Percentiles rank a stretch among this genome's conserved stretches.
Evolutionary conservation across 768 basidiomycete genomes (phyloP).

Genomic region (Boletus rufocinnamomeus): DNA sequence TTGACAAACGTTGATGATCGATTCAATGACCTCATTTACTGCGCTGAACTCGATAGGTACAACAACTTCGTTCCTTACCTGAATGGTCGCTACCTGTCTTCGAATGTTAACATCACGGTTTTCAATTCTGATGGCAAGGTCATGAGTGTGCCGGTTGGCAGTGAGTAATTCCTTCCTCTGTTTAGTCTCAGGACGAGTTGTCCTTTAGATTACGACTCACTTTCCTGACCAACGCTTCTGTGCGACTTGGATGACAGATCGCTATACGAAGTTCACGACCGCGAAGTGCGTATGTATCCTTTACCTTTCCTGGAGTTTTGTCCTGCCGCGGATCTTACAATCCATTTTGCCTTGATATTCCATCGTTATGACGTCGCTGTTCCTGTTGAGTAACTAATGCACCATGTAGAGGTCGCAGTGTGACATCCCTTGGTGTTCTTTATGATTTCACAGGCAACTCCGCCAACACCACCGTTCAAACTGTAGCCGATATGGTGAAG

Average conservation of each 20-base stretch:
- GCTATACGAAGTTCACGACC: conserved; percentile 74
- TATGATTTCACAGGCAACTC: conserved; percentile 76
- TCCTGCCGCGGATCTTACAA: too few relatives aligned
- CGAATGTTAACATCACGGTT: conserved; percentile 84
- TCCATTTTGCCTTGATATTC: background rate
- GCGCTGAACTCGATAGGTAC: conserved; percentile 41
- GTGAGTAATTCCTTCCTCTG: conserved; percentile 26
- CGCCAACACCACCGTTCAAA: conserved; percentile 72
- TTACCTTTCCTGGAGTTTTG: background rate
- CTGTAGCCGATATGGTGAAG: conserved; percentile 72
- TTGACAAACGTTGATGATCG: background rate
- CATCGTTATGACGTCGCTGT: background rate
- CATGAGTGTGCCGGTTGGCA: conserved; percentile 47
- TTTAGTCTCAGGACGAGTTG: background rate
- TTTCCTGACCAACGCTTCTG: conserved; percentile 37
- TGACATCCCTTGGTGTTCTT: conserved; percentile 80
- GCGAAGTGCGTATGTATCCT: conserved; percentile 50
- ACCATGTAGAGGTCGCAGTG: conserved; percentile 52
- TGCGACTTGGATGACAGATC: conserved; percentile 40
- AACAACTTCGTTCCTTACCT: conserved; percentile 66
- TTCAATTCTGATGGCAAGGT: conserved; percentile 40
- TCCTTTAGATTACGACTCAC: too few relatives aligned
- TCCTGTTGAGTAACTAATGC: background rate
- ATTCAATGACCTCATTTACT: background rate
- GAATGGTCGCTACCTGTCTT: conserved; percentile 76